phyloP scores from a whole-genome alignment of 352 stramenopile genomes.

The Salisapilia sapeloensis region DNA sequence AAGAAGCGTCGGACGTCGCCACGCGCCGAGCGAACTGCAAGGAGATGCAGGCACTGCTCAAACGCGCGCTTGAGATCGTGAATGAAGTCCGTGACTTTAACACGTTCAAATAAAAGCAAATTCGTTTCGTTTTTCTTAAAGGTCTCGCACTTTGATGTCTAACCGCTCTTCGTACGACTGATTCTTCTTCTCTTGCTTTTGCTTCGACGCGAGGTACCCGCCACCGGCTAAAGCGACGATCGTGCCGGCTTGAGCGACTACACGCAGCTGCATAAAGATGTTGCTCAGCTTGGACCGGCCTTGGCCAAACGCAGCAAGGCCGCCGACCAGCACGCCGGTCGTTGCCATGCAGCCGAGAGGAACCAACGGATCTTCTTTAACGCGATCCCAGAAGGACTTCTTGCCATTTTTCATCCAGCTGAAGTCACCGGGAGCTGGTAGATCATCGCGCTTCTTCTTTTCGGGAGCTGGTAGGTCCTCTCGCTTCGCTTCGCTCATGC shows the following conservation, averaged over 20 bases:
- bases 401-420: slow-evolving; percentile 45
- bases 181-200: slow-evolving; percentile 32
- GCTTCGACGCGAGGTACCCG: slow-evolving; percentile 17
- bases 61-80: slow-evolving; percentile 94
- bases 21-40: slow-evolving; percentile 87
- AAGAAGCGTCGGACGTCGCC: slow-evolving; percentile 91
- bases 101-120: slow-evolving; percentile 91
- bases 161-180: slow-evolving; percentile 53
- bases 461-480: too few relatives aligned
- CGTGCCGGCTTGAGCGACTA: slow-evolving; percentile 48
- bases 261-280: slow-evolving; percentile 70
- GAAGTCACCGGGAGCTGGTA: slow-evolving; percentile 38
- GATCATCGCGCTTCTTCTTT: neutral
- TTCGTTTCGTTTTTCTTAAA: too few relatives aligned
- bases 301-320: slow-evolving; percentile 47
- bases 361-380: slow-evolving; percentile 61
- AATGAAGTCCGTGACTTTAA: slow-evolving; percentile 98
- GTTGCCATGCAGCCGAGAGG: slow-evolving; percentile 53
- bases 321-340: slow-evolving; percentile 37
- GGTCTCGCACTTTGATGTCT: slow-evolving; percentile 34
- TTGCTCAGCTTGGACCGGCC: slow-evolving; percentile 64
- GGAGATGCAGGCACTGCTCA: slow-evolving; percentile 93
- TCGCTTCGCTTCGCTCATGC: too few relatives aligned
- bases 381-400: slow-evolving; percentile 45
- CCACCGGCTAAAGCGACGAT: slow-evolving; percentile 42